Base-by-base conservation (phyloP, 1,139 yeast species). In the Ashbya aceris region DNA sequence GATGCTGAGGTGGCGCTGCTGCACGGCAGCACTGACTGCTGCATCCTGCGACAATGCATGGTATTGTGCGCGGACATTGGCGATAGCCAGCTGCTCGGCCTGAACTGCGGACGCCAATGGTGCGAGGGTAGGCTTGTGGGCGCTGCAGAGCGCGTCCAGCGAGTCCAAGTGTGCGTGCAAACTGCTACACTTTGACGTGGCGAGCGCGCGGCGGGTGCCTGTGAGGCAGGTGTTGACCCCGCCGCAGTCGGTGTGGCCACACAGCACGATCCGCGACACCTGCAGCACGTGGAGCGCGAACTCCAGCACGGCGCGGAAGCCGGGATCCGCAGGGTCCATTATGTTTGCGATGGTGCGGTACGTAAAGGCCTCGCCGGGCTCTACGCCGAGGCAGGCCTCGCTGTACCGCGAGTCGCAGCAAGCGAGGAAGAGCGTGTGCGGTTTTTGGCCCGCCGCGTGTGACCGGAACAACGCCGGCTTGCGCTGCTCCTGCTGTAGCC, bases 181-280 rank as follows among this genome's bases (percentile, higher is more conserved):
- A 46, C 62, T 55, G 4, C 53, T 34, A 48, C 66, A 60, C 27
- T 49, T 42, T 13, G 50, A 40, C 27, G 91, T 89, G 28, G 85
- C 84, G 38, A 84, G 71, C 48, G 76, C 74, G 53, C 51, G 47
- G 30, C 56, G 44, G 39, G 79, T 77, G 46, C 77, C 73, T 5
- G 82, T 73, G 45, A 91, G 66, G 12, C 94, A 81, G 20, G 96
- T 91, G 80, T 89, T 82, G 45, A 87, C 78, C 28, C 97, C 98
- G 40, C 97, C 97, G 69, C 98, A 91, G 64, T 87, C 95, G 30
- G 95, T 84, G 67, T 91, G 98, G n/a, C 98, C 98, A 64, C 96
- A 87, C 8, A 91, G 85, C 45, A 91, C 74, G 46, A 91, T 79
- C 57, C 84, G 86, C 51, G 73, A 74, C 30, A 93, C 95, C 58